A percentile compares a stretch with the other conserved stretches of the same genome.
Conservation (phyloP, 1,139 yeast genomes). For the Candida buenavistaensis region DNA sequence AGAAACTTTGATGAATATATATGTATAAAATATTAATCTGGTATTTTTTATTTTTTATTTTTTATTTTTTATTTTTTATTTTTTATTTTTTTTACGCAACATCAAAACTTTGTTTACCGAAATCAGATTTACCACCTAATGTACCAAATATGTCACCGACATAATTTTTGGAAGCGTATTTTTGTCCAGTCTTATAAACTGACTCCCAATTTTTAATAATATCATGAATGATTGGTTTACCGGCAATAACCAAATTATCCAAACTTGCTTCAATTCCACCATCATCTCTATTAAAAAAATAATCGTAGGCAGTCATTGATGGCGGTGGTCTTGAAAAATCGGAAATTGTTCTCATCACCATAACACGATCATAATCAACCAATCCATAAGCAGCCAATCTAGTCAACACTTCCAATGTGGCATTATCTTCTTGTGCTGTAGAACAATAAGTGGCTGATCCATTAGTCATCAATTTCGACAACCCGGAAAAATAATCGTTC, state of each 20-base stretch:
- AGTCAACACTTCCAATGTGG: slow-evolving; percentile 58
- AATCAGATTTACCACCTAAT: slow-evolving; percentile 40
- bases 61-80: too few species aligned
- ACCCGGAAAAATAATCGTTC: slow-evolving; percentile 51
- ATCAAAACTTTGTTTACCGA: slow-evolving; percentile 23
- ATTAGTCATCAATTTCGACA: slow-evolving; percentile 53
- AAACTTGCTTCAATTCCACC: slow-evolving; percentile 56
- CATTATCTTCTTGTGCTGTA: slow-evolving; percentile 71
- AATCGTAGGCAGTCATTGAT: slow-evolving; percentile 43
- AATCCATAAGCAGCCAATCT: slow-evolving; percentile 57
- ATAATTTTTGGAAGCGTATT: slow-evolving; percentile 50
- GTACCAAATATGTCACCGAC: slow-evolving; percentile 61
- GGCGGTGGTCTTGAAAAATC: slow-evolving; percentile 63
- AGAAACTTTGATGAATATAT: not conserved
- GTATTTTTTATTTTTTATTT: too few species aligned
- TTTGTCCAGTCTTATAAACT: slow-evolving; percentile 36
- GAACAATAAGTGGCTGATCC: slow-evolving; percentile 61
- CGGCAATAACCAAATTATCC: slow-evolving; percentile 54
- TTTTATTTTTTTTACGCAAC: slow-evolving; percentile 20
- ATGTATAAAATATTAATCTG: too few species aligned
- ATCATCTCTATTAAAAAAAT: slow-evolving; percentile 50
- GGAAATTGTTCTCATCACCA: slow-evolving; percentile 63
- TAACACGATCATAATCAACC: slow-evolving; percentile 57
- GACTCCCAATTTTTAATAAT: slow-evolving; percentile 53
- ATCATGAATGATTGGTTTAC: slow-evolving; percentile 56